Evolutionary conservation across 345 rosid species (phyloP).

Genomic region (Rhodomyrtus tomentosa): DNA sequence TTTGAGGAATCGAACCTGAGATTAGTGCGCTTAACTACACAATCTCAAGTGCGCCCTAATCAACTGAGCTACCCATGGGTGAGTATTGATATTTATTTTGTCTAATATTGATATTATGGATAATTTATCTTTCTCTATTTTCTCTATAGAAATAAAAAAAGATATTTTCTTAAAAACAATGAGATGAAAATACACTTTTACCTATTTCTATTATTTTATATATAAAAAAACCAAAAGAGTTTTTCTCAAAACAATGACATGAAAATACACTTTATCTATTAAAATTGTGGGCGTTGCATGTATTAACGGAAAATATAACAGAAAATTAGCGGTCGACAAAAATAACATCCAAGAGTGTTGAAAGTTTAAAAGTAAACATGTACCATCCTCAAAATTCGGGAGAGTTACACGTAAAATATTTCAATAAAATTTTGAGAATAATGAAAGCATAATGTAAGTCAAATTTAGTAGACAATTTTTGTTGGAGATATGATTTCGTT

Average conservation of each 20-base stretch:
- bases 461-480: neutral
- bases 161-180: neutral
- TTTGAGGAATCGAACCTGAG: no score
- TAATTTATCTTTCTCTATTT: neutral
- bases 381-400: neutral
- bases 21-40: no score
- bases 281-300: neutral
- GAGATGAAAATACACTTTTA: neutral
- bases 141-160: neutral
- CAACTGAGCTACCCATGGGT: no score
- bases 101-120: neutral
- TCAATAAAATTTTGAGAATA: neutral
- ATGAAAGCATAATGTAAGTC: neutral
- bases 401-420: neutral
- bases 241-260: no score
- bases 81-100: no score
- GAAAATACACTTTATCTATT: neutral
- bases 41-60: no score
- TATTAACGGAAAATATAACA: neutral
- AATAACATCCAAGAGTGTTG: neutral
- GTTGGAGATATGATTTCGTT: no score
- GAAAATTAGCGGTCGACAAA: neutral
- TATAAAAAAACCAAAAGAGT: no score
- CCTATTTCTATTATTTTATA: neutral
- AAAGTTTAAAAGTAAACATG: neutral